These are phyloP conservation scores for Boletus sp. DNA, from an alignment of 768 basidiomycete species.

Conservation along the genomic window DNA sequence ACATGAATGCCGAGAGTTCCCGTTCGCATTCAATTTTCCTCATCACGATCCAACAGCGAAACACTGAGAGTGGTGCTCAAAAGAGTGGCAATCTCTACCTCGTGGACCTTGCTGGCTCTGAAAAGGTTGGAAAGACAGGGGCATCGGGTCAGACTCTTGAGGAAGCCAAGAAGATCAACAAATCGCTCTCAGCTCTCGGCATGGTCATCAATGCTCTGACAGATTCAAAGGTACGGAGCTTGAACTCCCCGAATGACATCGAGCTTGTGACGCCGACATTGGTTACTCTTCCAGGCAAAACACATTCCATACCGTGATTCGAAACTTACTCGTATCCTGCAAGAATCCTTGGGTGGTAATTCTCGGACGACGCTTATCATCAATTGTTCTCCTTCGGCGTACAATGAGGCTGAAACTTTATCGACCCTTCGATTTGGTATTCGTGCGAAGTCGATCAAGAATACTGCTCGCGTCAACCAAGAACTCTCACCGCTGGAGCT, in stretches of 20 bases:
- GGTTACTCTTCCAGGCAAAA: constrained; percentile 59
- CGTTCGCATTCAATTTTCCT: constrained; percentile 99
- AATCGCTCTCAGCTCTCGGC: constrained; percentile 93
- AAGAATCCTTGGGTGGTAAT: constrained; percentile 97
- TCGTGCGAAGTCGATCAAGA: constrained; percentile 99
- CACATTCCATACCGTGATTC: constrained; percentile 99
- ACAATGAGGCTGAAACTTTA: constrained; percentile 95
- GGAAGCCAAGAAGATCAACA: constrained; percentile 99
- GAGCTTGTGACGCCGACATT: constrained; percentile 4
- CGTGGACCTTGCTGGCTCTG: constrained; percentile 97
- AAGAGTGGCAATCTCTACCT: constrained; percentile 97
- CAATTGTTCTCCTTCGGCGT: constrained; percentile 97
- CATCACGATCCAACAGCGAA: constrained; percentile 94
- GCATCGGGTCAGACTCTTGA: constrained; percentile 98
- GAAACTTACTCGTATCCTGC: constrained; percentile 96
- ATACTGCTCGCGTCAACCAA: constrained; percentile 96
- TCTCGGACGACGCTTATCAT: constrained; percentile 97
- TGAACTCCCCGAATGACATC: background rate
- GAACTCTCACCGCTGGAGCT: constrained; percentile 96
- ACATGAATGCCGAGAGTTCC: constrained; percentile 99
- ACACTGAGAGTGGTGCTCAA: constrained; percentile 92
- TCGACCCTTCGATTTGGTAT: constrained; percentile 99
- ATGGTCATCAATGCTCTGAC: constrained; percentile 99
- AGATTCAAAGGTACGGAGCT: constrained; percentile 75
- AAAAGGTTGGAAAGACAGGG: constrained; percentile 99